Evolutionary conservation across 2,329 filamentous ascomycete genomes (phyloP), one percentile per base, ranked within the genome.

Genomic region (Dactylonectria macrodidyma): DNA sequence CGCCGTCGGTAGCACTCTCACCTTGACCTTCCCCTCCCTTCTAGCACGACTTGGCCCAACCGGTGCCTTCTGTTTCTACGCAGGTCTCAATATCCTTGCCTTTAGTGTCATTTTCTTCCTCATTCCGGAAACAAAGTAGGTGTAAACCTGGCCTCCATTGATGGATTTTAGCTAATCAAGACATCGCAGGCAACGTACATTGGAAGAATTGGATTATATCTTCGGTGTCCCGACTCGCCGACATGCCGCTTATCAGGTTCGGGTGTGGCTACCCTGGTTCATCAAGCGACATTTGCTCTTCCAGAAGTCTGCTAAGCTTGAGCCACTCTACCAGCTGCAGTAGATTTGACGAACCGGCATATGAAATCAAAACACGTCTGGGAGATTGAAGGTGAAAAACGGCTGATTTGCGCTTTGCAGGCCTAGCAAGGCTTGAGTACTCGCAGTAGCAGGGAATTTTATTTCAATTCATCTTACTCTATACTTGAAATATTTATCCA

Each of bases 31-130:
- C 79, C 87, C 75, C 78, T 86, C 84, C 71, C 82, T 72, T 77
- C 81, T 84, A 74, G 82, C 44, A 75, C 84, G 12, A 76, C 83
- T 79, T 1, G 73, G 73, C 1, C 72, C 79, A 0, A 78, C 77
- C 5, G 79, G 79, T 7, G 87, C 88, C 2, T 91, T 92, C 71
- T 85, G 88, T 3, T 90, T 92, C 75, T 92, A 91, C 66, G 85
- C 79, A 14, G 88, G 81, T 0, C 80, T 92, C 8, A 93, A 92
- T 69, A 71, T 91, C 4, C 75, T 88, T 2, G 90, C 90, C 0
- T 82, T 91, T 16, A 65, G 89, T 26, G 87, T 92, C 82, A 91
- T 92, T 70, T 91, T 91, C 81, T 81, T 91, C 47, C 88, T 86
- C 76, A 79, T 89, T 0, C 87, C 86, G 1, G 87, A 89, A 75